phyloP scores from a whole-genome alignment of 331 rosid genomes.

The Quercus phellos region DNA sequence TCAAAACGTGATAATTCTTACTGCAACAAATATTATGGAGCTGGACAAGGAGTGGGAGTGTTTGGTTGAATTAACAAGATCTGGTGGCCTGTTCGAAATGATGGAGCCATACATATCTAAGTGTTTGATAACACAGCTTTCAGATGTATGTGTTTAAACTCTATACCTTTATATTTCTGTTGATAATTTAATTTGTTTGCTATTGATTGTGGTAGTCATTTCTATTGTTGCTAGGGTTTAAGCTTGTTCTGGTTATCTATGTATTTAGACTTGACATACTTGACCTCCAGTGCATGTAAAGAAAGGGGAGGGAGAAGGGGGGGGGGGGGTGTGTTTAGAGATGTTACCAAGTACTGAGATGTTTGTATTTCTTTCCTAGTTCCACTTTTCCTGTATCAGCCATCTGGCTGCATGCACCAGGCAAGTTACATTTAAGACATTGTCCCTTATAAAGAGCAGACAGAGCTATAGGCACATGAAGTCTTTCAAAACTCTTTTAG shows the following conservation, averaged over 20 bases:
- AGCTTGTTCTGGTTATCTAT: conserved; percentile 1
- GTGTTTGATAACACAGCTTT: conserved; percentile 50
- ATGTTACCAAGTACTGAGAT: background rate
- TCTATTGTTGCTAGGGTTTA: conserved; percentile 1
- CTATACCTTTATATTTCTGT: conserved; percentile 2
- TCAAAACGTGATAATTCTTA: conserved; percentile 62
- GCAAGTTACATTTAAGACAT: background rate
- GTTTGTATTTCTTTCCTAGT: background rate
- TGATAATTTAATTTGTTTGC: background rate
- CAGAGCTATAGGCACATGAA: background rate
- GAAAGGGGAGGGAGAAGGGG: too few species aligned
- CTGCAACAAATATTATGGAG: conserved; percentile 64
- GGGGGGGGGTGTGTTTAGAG: too few species aligned
- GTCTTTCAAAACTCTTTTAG: background rate
- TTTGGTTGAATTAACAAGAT: conserved; percentile 70
- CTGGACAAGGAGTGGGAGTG: conserved; percentile 78
- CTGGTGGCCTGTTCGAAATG: conserved; percentile 40
- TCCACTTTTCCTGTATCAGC: background rate
- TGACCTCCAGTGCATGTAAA: background rate
- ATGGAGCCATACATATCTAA: conserved; percentile 61
- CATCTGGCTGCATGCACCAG: background rate
- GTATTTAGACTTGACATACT: background rate
- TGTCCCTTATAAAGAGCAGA: background rate
- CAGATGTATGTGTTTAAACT: conserved; percentile 51
- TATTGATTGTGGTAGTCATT: background rate